Evolutionary conservation across 2,329 filamentous ascomycete species (phyloP).

Genomic region (Dissoconium aciculare): DNA sequence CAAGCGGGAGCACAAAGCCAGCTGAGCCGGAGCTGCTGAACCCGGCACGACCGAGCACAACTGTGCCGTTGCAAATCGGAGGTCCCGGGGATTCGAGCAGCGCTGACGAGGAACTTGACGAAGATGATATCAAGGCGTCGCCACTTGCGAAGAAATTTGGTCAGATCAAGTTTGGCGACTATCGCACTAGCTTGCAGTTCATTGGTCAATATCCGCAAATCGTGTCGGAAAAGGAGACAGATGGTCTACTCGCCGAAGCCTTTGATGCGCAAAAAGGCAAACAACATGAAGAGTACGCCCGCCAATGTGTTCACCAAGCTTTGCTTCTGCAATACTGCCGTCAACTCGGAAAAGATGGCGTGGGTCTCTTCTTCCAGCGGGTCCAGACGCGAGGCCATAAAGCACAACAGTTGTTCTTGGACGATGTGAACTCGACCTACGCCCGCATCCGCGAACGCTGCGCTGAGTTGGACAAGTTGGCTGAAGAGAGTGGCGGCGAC

Average conservation of each 20-base stretch:
- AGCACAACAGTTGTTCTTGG: conserved; percentile 77
- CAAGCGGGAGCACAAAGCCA: conserved; percentile 20
- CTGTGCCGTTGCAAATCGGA: conserved; percentile 28
- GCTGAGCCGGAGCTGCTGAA: conserved; percentile 19
- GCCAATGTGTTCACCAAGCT: conserved; percentile 84
- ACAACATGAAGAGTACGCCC: conserved; percentile 45
- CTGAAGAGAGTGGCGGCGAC: conserved; percentile 43
- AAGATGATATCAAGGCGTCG: conserved; percentile 61
- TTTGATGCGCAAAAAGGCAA: conserved; percentile 62
- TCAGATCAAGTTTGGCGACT: conserved; percentile 60
- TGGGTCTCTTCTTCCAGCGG: conserved; percentile 87
- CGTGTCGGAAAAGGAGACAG: conserved; percentile 70
- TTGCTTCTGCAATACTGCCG: conserved; percentile 90
- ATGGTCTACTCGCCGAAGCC: conserved; percentile 77
- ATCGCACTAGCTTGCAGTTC: conserved; percentile 57
- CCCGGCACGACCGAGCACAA: conserved; percentile 32
- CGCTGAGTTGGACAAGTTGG: conserved; percentile 52
- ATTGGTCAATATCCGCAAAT: conserved; percentile 66
- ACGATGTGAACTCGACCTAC: conserved; percentile 85
- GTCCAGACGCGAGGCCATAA: conserved; percentile 82
- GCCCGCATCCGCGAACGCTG: conserved; percentile 63
- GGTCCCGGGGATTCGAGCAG: conserved; percentile 27
- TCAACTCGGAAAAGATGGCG: conserved; percentile 72
- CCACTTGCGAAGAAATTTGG: conserved; percentile 68
- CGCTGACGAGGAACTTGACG: conserved; percentile 39